Evolutionary conservation across 2,329 filamentous ascomycete genomes (phyloP), one percentile per base, ranked within the genome.

Genomic region (Capronia coronata): DNA sequence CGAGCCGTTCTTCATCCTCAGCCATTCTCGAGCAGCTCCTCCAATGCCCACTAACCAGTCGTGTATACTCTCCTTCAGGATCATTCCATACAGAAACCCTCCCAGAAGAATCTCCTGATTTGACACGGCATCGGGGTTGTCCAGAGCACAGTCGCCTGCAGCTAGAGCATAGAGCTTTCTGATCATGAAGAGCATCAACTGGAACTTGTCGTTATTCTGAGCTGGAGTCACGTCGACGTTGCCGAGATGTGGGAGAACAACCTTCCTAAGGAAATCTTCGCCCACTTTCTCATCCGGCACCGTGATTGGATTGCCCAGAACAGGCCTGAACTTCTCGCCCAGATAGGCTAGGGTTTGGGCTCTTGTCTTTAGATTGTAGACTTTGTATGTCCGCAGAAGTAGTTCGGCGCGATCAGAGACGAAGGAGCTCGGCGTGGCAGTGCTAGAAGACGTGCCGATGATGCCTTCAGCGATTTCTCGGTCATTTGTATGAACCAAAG

Each of bases 91-190:
- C 10, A 98, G 73, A 64, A 94, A 94, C 7, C 93, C 91, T 46
- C 91, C 91, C 1, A 98, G 79, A 19, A 98, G 75, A 50, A 97
- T 84, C 68, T 98, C 93, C 65, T 98, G 93, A 67, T 94, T 95
- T 63, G 94, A 90, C 14, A 96, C 84, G 9, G 93, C 88, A 77
- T 98, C 93, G 1, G 93, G 91, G 64, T 98, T 97, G 72, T 98
- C 93, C 3, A 90, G 82, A 3, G 88, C 79, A 66, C 91, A 97
- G 57, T 96, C 91, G 48, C 91, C 90, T 53, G 90, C 89, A 7
- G 93, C 91, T 42, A 98, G 75, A 11, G 90, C 81, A 64, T 98
- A 98, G 25, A 98, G 79, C 68, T 98, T 98, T 57, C 91, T 79
- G 62, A 90, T 86, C 90, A 97, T 97, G 71, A 97, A 94, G 37